Evolutionary conservation across 2,329 filamentous ascomycete species (phyloP).

Genomic region (Sarocladium kiliense): DNA sequence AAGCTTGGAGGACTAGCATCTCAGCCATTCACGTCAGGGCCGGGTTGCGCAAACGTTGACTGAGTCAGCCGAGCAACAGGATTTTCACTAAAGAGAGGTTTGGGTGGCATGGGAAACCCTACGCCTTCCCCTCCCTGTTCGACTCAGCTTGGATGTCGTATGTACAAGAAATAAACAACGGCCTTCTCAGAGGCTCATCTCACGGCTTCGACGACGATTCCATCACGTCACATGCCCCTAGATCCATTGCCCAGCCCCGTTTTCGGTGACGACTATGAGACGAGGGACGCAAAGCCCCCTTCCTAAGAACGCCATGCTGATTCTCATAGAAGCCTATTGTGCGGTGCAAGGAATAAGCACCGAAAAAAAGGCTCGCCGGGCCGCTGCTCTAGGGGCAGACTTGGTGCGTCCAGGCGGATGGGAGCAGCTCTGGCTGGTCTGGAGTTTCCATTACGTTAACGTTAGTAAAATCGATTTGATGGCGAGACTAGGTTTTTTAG

Average conservation of each 20-base stretch:
- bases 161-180: background rate
- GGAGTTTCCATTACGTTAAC: conserved; percentile 15
- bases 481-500: background rate
- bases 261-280: background rate
- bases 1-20: too few species aligned
- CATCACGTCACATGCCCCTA: background rate
- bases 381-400: conserved; percentile 7
- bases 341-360: background rate
- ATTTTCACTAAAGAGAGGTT: background rate
- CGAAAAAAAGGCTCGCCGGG: conserved; percentile 5
- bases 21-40: too few species aligned
- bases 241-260: background rate
- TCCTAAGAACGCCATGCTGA: too few species aligned
- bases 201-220: too few species aligned
- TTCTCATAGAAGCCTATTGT: background rate
- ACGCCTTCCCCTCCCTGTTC: too few species aligned
- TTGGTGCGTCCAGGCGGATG: background rate
- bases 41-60: too few species aligned
- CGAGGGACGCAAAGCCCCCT: too few species aligned
- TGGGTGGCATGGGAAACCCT: background rate
- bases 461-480: conserved; percentile 11
- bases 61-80: background rate
- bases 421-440: too few species aligned
- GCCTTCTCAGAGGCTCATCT: background rate
- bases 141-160: too few species aligned